phyloP scores from a whole-genome alignment of 177 flowering plant species.

The Vitis hybrid region DNA sequence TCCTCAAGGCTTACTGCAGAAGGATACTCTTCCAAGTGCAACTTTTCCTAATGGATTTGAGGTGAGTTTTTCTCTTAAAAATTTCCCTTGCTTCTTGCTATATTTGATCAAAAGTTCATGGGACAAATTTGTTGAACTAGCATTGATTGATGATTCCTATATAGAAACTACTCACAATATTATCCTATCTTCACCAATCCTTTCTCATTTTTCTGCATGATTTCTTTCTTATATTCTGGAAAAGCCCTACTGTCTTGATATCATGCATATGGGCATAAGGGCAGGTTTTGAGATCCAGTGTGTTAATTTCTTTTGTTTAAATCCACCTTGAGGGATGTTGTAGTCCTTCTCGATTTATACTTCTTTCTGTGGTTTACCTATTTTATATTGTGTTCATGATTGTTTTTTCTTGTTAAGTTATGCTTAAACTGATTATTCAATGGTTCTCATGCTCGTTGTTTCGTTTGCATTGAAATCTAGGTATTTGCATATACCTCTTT shows the following conservation, averaged over 20 bases:
- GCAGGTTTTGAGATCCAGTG: not conserved
- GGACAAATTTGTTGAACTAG: not conserved
- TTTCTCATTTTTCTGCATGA: not conserved
- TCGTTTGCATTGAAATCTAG: not conserved
- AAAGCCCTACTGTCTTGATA: not conserved
- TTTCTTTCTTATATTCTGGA: not conserved
- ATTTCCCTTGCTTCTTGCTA: not conserved
- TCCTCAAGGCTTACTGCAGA: slow-evolving; percentile 31
- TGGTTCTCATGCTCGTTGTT: not conserved
- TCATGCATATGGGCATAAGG: not conserved
- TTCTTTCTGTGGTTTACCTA: not conserved
- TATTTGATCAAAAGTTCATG: not conserved
- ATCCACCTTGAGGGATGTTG: no score
- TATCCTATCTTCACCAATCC: not conserved
- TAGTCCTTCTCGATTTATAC: no score
- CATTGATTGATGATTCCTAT: not conserved
- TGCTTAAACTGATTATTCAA: not conserved
- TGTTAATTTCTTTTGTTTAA: no score
- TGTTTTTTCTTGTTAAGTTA: not conserved
- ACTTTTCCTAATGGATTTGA: slow-evolving; percentile 76
- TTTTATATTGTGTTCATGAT: not conserved
- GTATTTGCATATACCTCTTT: not conserved
- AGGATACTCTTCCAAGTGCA: slow-evolving; percentile 29
- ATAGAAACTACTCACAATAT: not conserved
- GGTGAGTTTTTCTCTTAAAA: slow-evolving; percentile 31